Conservation (phyloP, 495 filamentous ascomycete species). For the Penicillium silybi region DNA sequence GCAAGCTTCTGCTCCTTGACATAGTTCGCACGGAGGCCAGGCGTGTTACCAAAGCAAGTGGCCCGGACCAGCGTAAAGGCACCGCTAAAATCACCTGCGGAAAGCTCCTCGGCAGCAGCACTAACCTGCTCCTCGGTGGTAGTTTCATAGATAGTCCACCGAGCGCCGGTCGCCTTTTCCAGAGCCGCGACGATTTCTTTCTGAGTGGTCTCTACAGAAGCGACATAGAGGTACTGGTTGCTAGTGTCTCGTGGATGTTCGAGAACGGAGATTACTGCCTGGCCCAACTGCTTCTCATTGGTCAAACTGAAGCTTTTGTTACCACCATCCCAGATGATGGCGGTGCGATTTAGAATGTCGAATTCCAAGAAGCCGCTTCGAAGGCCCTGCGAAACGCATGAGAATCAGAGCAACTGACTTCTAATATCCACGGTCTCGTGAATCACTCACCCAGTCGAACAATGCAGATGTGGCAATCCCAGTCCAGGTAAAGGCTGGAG, state of each 20-base stretch:
- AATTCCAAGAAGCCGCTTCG: slow-evolving; percentile 43
- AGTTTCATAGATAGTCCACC: slow-evolving; percentile 36
- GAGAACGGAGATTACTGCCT: slow-evolving; percentile 38
- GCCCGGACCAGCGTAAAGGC: slow-evolving; percentile 26
- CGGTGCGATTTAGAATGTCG: slow-evolving; percentile 35
- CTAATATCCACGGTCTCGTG: background rate
- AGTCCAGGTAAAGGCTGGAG: slow-evolving; percentile 44
- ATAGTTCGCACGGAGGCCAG: slow-evolving; percentile 28
- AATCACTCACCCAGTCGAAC: slow-evolving; percentile 45
- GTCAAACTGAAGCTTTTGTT: slow-evolving; percentile 33
- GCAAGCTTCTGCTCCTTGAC: slow-evolving; percentile 20
- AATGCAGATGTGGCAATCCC: slow-evolving; percentile 45
- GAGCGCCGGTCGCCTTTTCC: slow-evolving; percentile 38
- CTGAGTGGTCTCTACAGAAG: slow-evolving; percentile 43
- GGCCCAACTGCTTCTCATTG: slow-evolving; percentile 36
- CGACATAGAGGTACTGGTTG: slow-evolving; percentile 48
- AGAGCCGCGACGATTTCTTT: slow-evolving; percentile 39
- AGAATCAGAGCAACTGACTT: background rate
- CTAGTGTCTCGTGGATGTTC: slow-evolving; percentile 33
- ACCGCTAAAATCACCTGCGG: slow-evolving; percentile 33
- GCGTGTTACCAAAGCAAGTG: slow-evolving; percentile 21
- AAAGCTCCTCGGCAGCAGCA: slow-evolving; percentile 27
- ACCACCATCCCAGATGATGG: slow-evolving; percentile 45
- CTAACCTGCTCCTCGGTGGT: slow-evolving; percentile 26
- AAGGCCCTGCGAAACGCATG: slow-evolving; percentile 23